Base-by-base conservation (phyloP, 106 monocot species). In the Ottelia alismoides region DNA sequence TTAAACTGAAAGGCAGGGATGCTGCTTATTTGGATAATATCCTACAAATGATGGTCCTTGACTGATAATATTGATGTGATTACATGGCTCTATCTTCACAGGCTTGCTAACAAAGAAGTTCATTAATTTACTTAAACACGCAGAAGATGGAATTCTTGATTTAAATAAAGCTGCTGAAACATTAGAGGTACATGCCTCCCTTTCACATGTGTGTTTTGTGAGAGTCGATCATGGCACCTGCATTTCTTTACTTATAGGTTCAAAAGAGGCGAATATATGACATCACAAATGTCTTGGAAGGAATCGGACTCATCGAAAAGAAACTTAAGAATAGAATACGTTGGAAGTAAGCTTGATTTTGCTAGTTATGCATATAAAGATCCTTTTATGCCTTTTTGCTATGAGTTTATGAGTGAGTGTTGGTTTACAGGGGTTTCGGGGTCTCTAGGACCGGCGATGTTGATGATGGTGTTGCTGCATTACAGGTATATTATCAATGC, bases 191-290 rank as follows among this genome's bases (percentile, higher is more conserved):
- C 68, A 43, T 16, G 6, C n/a, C 10, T 43, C 16, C 16, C 40
- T 43, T 16, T 43, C 40, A 43, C 40, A 43, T 7, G 6, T 43
- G 16, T 16, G 6, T 43, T 16, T 43, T 43, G 40, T 6, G 40
- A 16, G 6, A 16, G 10, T 43, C 40, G 40, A n/a, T n/a, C n/a
- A n/a, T n/a, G 25, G 18, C 51, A 17, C 45, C 31, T 24, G 10
- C 35, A 1, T 52, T 51, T 60, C 2, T 71, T 20, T 25, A 65
- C 22, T 14, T 48, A 32, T 49, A 96, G 94, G 89, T 96, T 30
- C 78, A 78, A 71, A 96, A 89, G 60, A 78, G 94, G 57, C 69
- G 94, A 21, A 81, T 96, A 56, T 96, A 88, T 82, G 94, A 96
- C 54, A 88, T 96, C 12, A 96, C 89, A 29, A 89, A 88, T 79